Evolutionary conservation across 805 yeast genomes (phyloP).

Genomic region (Hanseniaspora vineae): DNA sequence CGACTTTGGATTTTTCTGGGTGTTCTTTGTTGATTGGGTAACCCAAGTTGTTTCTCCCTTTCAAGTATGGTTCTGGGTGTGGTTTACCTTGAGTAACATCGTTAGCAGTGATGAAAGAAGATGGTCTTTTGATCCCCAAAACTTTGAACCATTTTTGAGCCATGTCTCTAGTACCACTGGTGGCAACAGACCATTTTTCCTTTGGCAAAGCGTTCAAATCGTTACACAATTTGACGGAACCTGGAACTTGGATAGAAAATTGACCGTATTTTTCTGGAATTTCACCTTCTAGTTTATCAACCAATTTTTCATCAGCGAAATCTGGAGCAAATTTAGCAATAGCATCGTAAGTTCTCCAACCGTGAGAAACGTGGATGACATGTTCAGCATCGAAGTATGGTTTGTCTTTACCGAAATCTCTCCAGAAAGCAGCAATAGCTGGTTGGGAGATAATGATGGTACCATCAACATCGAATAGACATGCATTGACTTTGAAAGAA

Average conservation of each 20-base stretch:
- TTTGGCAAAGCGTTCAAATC: conserved; percentile 37
- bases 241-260: conserved; percentile 62
- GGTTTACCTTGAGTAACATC: conserved; percentile 75
- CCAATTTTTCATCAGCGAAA: conserved; percentile 53
- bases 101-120: conserved; percentile 71
- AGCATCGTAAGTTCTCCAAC: conserved; percentile 73
- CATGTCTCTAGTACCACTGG: conserved; percentile 67
- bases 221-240: conserved; percentile 53
- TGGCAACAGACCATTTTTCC: conserved; percentile 76
- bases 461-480: conserved; percentile 78
- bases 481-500: conserved; percentile 29
- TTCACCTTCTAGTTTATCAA: conserved; percentile 51
- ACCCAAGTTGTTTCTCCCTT: conserved; percentile 34
- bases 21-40: conserved; percentile 25
- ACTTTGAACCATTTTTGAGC: conserved; percentile 71
- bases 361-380: conserved; percentile 65
- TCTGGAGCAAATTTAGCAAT: conserved; percentile 64
- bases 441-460: conserved; percentile 74
- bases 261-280: conserved; percentile 65
- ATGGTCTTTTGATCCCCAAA: conserved; percentile 49
- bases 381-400: conserved; percentile 58
- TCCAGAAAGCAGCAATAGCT: conserved; percentile 77
- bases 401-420: conserved; percentile 52
- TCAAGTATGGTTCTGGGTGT: conserved; percentile 68
- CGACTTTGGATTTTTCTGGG: conserved; percentile 29